These are phyloP conservation scores for Arabidopsis thaliana DNA, from an alignment of 345 rosid genomes.

Conservation along the genomic window TAIR10.1 NC_003071.7:8791501-8792000, in stretches of 20 bases:
- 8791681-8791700: constrained; percentile 4
- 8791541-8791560: not conserved
- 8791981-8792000: constrained; percentile 42
- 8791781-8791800: constrained; percentile 24
- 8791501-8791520: constrained; percentile 19
- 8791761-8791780: constrained; percentile 26
- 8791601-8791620: not conserved
- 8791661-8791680: not conserved
- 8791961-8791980: not conserved
- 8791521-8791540: not conserved
- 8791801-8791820: constrained; percentile 12
- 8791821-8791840: constrained; percentile 25
- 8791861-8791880: constrained; percentile 53
- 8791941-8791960: constrained; percentile 30
- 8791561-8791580: not conserved
- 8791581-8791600: not conserved
- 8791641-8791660: constrained; percentile 36
- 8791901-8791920: constrained; percentile 35
- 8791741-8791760: constrained; percentile 6
- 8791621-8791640: not conserved
- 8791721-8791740: not conserved
- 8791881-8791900: constrained; percentile 67
- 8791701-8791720: not conserved
- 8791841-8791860: constrained; percentile 24
- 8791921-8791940: constrained; percentile 42